phyloP scores from a whole-genome alignment of 1,284 basidiomycete species.

The Uromyces viciae-fabae region DNA sequence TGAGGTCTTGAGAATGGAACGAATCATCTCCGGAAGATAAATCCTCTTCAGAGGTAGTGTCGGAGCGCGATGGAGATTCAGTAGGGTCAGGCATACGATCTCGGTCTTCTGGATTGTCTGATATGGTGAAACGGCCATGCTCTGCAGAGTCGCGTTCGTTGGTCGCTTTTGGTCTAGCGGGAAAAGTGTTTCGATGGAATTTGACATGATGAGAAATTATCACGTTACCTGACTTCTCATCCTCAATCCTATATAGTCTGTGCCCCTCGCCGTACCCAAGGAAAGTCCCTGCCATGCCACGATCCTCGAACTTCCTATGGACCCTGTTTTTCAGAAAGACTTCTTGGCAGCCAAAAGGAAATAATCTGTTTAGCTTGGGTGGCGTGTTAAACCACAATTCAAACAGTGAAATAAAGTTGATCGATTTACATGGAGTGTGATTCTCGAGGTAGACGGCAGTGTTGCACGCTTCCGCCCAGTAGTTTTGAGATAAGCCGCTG shows the following conservation, averaged over 20 bases:
- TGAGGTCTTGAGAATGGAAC: no score
- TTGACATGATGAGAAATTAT: neutral
- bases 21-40: no score
- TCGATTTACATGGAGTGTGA: neutral
- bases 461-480: neutral
- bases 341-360: neutral
- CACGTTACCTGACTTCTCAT: neutral
- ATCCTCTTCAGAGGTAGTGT: no score
- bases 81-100: no score
- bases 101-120: no score
- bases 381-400: neutral
- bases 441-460: neutral
- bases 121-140: no score
- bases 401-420: neutral
- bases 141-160: no score
- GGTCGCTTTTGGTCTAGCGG: no score
- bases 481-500: neutral
- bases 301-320: neutral
- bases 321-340: constrained; percentile 1
- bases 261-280: neutral
- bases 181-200: neutral
- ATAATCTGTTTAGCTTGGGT: neutral
- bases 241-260: neutral
- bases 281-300: neutral
- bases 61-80: no score